Evolutionary conservation across 176 grass and related monocot genomes (phyloP).

Genomic region (Carex pumila): DNA sequence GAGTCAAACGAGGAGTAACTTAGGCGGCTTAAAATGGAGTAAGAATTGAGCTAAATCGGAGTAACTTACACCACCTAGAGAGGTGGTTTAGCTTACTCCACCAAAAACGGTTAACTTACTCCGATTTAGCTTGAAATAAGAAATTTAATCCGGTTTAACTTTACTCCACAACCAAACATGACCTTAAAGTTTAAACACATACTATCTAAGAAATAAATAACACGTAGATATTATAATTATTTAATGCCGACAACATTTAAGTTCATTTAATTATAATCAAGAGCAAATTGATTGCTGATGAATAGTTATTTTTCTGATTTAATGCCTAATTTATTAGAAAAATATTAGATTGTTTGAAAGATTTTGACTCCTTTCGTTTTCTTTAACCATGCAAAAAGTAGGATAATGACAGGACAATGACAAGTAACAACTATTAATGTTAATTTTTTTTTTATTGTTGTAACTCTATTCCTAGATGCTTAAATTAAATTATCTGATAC

Average conservation of each 20-base stretch:
- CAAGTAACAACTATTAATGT: neutral
- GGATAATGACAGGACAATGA: neutral
- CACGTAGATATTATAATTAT: neutral
- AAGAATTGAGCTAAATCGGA: no score
- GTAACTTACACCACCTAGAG: no score
- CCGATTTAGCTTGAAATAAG: no score
- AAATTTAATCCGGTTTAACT: no score
- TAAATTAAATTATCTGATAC: neutral
- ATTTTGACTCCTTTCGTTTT: neutral
- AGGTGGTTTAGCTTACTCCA: no score
- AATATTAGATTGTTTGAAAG: neutral
- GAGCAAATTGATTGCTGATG: neutral
- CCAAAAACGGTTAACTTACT: no score
- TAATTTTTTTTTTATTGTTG: neutral
- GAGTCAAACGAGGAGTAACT: no score
- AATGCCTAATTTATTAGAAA: neutral
- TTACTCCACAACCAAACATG: no score
- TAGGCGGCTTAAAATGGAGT: no score
- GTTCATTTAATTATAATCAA: neutral
- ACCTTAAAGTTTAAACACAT: no score
- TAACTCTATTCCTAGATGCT: neutral
- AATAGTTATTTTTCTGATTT: neutral
- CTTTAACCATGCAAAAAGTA: neutral
- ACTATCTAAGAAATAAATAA: neutral
- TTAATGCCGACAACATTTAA: neutral